These are phyloP conservation scores for Ceratobasidium sp. DNA, from an alignment of 1,284 basidiomycete genomes.

Conservation along the genomic window DNA sequence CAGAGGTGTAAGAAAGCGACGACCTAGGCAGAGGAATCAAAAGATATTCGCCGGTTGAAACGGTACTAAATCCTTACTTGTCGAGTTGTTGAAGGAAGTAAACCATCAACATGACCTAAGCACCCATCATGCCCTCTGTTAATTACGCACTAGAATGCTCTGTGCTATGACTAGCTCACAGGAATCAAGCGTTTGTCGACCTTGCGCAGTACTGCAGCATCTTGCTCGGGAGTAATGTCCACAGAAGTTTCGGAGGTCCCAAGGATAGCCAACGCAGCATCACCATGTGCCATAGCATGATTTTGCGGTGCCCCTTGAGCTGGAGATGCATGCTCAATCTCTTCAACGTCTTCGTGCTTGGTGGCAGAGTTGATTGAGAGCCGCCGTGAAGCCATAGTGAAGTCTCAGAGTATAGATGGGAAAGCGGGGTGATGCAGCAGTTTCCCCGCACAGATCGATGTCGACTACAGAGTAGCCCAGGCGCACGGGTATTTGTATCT, in stretches of 20 bases:
- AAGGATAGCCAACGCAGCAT: constrained; percentile 60
- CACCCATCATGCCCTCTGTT: not conserved
- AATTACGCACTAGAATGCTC: not conserved
- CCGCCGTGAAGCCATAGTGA: constrained; percentile 20
- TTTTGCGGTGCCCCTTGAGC: constrained; percentile 44
- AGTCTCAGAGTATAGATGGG: not conserved
- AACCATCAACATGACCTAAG: constrained; percentile 58
- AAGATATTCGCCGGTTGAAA: not conserved
- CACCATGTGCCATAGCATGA: constrained; percentile 51
- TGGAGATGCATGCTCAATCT: constrained; percentile 41
- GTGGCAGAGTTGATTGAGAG: constrained; percentile 19
- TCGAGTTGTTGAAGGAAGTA: constrained; percentile 65
- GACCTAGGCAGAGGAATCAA: constrained; percentile 55
- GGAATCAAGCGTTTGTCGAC: constrained; percentile 64
- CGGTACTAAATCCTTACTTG: constrained; percentile 55
- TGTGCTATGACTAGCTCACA: constrained; percentile 41
- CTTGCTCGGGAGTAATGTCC: constrained; percentile 59
- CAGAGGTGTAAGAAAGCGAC: constrained; percentile 63
- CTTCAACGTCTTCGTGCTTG: constrained; percentile 42
- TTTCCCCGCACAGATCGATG: constrained; percentile 20
- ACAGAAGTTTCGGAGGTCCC: constrained; percentile 54
- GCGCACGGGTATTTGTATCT: constrained; percentile 31
- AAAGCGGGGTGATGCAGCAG: not conserved
- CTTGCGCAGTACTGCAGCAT: constrained; percentile 59
- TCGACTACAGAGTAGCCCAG: not conserved